Evolutionary conservation across 495 filamentous ascomycete species (phyloP).

Genomic region (Neurospora sp.): DNA sequence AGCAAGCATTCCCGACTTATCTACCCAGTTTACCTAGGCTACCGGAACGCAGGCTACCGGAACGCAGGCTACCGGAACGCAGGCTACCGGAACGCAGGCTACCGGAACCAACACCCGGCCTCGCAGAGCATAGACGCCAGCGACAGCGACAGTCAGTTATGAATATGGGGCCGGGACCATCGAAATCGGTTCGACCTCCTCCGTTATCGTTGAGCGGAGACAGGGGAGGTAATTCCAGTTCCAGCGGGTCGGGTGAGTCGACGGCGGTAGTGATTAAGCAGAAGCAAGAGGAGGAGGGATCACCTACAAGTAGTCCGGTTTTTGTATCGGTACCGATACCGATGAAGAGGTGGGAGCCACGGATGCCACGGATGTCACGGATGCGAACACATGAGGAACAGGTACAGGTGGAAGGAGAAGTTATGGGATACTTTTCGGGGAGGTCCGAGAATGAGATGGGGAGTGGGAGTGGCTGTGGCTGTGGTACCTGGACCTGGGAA

Average conservation of each 20-base stretch:
- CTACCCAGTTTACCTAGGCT: not conserved
- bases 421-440: not conserved
- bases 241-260: not conserved
- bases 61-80: too few species aligned
- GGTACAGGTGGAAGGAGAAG: too few species aligned
- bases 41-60: not conserved
- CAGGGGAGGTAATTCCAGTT: not conserved
- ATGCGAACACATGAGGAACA: too few species aligned
- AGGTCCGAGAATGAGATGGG: not conserved
- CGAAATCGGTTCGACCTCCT: not conserved
- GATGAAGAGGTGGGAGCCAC: not conserved
- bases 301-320: not conserved
- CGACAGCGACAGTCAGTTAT: not conserved
- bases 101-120: too few species aligned
- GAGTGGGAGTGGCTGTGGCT: not conserved
- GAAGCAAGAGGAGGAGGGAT: not conserved
- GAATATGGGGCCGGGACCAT: not conserved
- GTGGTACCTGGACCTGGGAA: not conserved
- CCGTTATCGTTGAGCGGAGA: not conserved
- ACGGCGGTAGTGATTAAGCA: not conserved
- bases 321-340: not conserved
- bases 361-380: not conserved
- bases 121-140: too few species aligned
- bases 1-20: not conserved
- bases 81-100: too few species aligned